A percentile compares a stretch with the other conserved stretches of the same genome.
phyloP scores from a whole-genome alignment of 495 filamentous ascomycete genomes.

The Bathelium albidoporum region DNA sequence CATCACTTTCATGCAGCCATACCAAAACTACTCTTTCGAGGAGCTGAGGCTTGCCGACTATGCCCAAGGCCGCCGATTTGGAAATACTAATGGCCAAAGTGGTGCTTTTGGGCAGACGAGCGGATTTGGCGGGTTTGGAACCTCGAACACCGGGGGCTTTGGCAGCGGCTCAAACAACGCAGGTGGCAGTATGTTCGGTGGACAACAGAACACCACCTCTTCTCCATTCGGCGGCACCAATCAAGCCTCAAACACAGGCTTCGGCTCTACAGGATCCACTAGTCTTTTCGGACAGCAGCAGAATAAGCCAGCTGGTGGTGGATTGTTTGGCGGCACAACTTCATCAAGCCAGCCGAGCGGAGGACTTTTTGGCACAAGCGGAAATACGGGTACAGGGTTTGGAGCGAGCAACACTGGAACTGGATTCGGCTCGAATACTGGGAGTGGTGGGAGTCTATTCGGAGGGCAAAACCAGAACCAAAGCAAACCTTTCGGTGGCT shows the following conservation, averaged over 20 bases:
- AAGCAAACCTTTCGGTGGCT: slow-evolving; percentile 26
- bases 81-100: slow-evolving; percentile 67
- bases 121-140: slow-evolving; percentile 49
- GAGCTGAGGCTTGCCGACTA: slow-evolving; percentile 88
- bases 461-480: slow-evolving; percentile 13
- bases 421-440: slow-evolving; percentile 27
- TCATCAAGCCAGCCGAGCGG: slow-evolving; percentile 11
- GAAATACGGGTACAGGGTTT: slow-evolving; percentile 28
- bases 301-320: slow-evolving; percentile 27
- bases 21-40: slow-evolving; percentile 81
- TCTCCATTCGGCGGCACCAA: slow-evolving; percentile 33
- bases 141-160: slow-evolving; percentile 35
- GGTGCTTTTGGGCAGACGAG: slow-evolving; percentile 69
- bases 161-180: slow-evolving; percentile 34
- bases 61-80: slow-evolving; percentile 69
- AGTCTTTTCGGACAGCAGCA: slow-evolving; percentile 39
- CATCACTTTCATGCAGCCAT: slow-evolving; percentile 74
- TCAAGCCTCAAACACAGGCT: slow-evolving; percentile 31
- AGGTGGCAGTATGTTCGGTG: slow-evolving; percentile 44
- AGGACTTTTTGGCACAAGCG: slow-evolving; percentile 15
- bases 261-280: slow-evolving; percentile 26
- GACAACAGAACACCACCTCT: slow-evolving; percentile 4
- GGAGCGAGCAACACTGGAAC: not conserved
- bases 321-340: slow-evolving; percentile 19
- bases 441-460: slow-evolving; percentile 23